These are phyloP conservation scores for Yamadazyma sp. DNA, from an alignment of 1,139 yeast genomes.

Conservation along the genomic window DNA sequence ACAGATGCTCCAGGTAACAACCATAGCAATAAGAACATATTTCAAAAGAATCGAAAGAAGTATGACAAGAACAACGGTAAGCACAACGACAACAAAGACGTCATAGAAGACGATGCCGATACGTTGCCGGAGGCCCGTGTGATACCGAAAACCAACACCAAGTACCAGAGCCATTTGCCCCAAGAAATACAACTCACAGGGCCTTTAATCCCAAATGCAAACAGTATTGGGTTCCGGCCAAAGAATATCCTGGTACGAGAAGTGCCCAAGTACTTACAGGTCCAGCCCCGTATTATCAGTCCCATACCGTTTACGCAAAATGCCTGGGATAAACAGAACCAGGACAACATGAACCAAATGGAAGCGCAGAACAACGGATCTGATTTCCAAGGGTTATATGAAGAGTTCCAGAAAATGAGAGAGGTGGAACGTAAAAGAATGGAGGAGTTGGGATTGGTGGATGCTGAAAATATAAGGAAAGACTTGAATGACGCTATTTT, in stretches of 20 bases:
- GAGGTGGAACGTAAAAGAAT: constrained; percentile 74
- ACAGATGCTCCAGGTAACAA: constrained; percentile 4
- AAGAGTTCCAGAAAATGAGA: constrained; percentile 66
- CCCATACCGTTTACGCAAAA: constrained; percentile 37
- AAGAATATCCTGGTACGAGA: constrained; percentile 23
- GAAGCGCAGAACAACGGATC: constrained; percentile 31
- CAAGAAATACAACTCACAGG: constrained; percentile 30
- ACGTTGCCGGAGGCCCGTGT: constrained; percentile 14
- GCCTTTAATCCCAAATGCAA: constrained; percentile 27
- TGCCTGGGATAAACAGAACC: constrained; percentile 44
- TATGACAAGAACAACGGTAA: neutral
- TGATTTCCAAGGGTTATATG: constrained; percentile 47
- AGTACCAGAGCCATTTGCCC: constrained; percentile 21
- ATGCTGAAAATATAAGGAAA: constrained; percentile 81
- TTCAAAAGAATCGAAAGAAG: constrained; percentile 2
- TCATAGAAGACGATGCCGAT: constrained; percentile 18
- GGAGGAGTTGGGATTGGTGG: constrained; percentile 84
- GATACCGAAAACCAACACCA: constrained; percentile 23
- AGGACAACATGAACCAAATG: constrained; percentile 36
- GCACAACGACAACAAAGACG: neutral
- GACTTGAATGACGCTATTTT: constrained; percentile 81
- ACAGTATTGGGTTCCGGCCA: constrained; percentile 28
- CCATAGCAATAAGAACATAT: constrained; percentile 5
- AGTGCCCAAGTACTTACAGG: constrained; percentile 36
- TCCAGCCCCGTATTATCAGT: constrained; percentile 37